A percentile compares a stretch with the other conserved stretches of the same genome.
Evolutionary conservation across 495 filamentous ascomycete genomes (phyloP).

Genomic region (Pyronema omphalodes): DNA sequence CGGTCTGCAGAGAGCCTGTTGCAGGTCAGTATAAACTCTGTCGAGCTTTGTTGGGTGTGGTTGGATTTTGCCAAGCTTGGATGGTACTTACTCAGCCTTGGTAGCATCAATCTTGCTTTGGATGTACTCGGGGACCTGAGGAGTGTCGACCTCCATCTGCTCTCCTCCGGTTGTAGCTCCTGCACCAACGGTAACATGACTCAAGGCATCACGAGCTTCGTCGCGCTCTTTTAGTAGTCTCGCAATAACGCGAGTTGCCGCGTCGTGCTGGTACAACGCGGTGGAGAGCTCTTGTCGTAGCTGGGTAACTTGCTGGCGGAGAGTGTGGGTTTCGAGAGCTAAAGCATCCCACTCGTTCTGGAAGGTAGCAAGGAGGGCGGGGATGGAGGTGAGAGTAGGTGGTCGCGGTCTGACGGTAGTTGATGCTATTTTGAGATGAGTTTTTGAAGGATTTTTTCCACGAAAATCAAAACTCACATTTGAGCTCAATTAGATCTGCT

Average conservation of each 20-base stretch:
- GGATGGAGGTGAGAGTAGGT: conserved; percentile 88
- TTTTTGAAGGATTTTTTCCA: neutral
- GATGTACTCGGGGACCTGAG: conserved; percentile 49
- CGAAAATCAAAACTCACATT: conserved; percentile 25
- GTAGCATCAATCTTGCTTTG: conserved; percentile 38
- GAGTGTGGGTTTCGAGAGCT: conserved; percentile 71
- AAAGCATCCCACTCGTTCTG: conserved; percentile 97
- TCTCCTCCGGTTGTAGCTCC: conserved; percentile 43
- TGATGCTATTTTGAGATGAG: conserved; percentile 29
- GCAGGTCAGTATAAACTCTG: conserved; percentile 3
- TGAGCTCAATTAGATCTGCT: conserved; percentile 76
- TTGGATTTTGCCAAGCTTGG: neutral
- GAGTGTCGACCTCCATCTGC: conserved; percentile 73
- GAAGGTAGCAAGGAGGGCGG: conserved; percentile 87
- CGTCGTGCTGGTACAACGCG: conserved; percentile 90
- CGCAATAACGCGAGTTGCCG: conserved; percentile 81
- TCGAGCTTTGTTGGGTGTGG: neutral
- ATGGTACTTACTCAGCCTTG: conserved; percentile 29
- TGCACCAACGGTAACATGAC: conserved; percentile 54
- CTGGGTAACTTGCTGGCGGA: conserved; percentile 72
- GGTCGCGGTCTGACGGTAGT: conserved; percentile 74
- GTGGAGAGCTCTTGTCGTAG: conserved; percentile 84
- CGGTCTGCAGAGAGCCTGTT: conserved; percentile 61
- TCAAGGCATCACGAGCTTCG: conserved; percentile 82
- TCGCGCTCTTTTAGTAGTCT: conserved; percentile 75